Evolutionary conservation across 495 filamentous ascomycete genomes (phyloP), one percentile per base, ranked within the genome.

Genomic region (Podospora appendiculata): DNA sequence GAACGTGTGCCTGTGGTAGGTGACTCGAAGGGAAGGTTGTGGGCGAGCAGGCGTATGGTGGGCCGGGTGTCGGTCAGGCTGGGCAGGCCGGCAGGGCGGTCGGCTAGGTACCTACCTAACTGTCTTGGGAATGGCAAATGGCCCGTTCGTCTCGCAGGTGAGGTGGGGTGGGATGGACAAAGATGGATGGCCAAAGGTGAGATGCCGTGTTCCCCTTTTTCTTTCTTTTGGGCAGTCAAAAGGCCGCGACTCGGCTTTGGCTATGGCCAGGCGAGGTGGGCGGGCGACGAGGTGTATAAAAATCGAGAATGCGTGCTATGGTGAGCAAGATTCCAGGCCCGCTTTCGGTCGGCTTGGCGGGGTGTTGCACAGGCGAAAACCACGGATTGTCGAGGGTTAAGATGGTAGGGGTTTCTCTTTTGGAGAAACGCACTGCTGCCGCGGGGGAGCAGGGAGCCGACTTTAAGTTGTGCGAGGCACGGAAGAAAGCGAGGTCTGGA

Each of bases 381-480:
- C 10, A 32, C 43, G 43, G 18, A 25, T 48, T 39, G 19, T 16
- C 17, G 47, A 19, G 47, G 25, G 34, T 48, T 40, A n/a, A 25
- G 25, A 25, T 19, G 33, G 25, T 25, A 25, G 25, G 25, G 25
- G 25, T 19, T 39, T 38, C 39, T 16, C 45, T 47, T 41, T 50
- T 52, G 48, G 56, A 48, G 51, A 55, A 53, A 41, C 50, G 41
- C 44, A 50, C 34, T 12, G 11, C 12, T 39, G 19, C 41, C 35
- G 49, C 51, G 52, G 52, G 53, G 53, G 50, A 43, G 52, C 25
- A 25, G 48, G 48, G 46, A 50, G 38, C 47, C 48, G 50, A 47
- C 54, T 60, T 56, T 50, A 59, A 59, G 57, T 56, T 59, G 57
- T 50, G 53, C 25, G 55, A 52, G 16, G 38, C 19, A 18, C 38